Conservation (phyloP, 2,329 filamentous ascomycete species). For the Huntiella bhutanensis region DNA sequence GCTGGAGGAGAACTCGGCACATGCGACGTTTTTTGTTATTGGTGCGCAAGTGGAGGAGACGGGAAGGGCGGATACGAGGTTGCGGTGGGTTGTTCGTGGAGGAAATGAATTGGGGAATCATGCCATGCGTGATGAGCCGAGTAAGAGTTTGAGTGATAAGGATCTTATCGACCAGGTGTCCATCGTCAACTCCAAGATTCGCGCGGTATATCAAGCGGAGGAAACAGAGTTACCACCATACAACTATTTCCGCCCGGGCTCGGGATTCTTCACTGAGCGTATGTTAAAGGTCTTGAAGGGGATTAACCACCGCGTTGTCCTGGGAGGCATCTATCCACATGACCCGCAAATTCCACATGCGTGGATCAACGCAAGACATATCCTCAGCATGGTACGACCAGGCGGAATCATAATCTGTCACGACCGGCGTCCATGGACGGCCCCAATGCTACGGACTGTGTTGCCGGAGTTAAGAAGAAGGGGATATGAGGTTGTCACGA, state of each 20-base stretch:
- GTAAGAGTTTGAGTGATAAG: constrained; percentile 36
- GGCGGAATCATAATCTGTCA: constrained; percentile 75
- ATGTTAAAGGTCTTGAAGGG: constrained; percentile 44
- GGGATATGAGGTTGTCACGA: constrained; percentile 53
- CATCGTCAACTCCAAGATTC: constrained; percentile 42
- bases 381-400: constrained; percentile 59
- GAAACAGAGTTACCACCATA: constrained; percentile 26
- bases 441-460: constrained; percentile 55
- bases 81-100: constrained; percentile 37
- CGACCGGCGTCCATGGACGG: constrained; percentile 67
- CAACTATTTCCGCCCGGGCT: constrained; percentile 66
- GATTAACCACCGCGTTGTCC: constrained; percentile 52
- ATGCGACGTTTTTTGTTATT: constrained; percentile 79
- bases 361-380: constrained; percentile 54
- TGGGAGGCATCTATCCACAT: constrained; percentile 76
- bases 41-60: constrained; percentile 49
- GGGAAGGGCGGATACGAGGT: constrained; percentile 24
- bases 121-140: constrained; percentile 73
- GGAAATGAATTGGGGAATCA: constrained; percentile 71
- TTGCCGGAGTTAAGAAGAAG: constrained; percentile 49
- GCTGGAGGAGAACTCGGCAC: constrained; percentile 45
- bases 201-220: constrained; percentile 33
- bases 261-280: constrained; percentile 56
- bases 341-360: constrained; percentile 65
- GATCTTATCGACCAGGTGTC: constrained; percentile 45